These are phyloP conservation scores for Aspergillaceae sp. DNA, from an alignment of 2,329 filamentous ascomycete genomes.

Conservation along the genomic window DNA sequence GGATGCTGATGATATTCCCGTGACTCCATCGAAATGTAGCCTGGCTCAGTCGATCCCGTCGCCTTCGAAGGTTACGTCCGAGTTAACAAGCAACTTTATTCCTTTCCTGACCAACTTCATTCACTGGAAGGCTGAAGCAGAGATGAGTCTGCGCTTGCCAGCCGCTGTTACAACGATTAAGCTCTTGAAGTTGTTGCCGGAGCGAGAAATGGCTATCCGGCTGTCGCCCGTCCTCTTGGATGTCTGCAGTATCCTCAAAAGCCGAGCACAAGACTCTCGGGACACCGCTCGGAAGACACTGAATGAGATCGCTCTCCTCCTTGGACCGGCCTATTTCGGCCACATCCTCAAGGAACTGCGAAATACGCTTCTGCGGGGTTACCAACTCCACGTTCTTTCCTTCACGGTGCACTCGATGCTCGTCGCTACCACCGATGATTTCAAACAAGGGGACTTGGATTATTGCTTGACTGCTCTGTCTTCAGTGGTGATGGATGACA, in stretches of 20 bases:
- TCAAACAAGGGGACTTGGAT: constrained; percentile 75
- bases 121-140: constrained; percentile 88
- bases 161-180: constrained; percentile 85
- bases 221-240: constrained; percentile 81
- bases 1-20: constrained; percentile 22
- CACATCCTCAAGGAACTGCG: constrained; percentile 91
- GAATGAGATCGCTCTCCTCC: constrained; percentile 68
- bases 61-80: constrained; percentile 57
- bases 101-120: constrained; percentile 75
- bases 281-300: constrained; percentile 87
- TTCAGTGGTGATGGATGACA: constrained; percentile 89
- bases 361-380: constrained; percentile 72
- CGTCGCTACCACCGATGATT: constrained; percentile 62
- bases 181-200: constrained; percentile 69
- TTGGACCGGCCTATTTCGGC: constrained; percentile 75
- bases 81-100: constrained; percentile 66
- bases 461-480: constrained; percentile 75
- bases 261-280: constrained; percentile 76
- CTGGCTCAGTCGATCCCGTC: constrained; percentile 61
- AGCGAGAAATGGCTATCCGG: constrained; percentile 61
- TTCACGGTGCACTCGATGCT: constrained; percentile 92
- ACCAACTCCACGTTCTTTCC: constrained; percentile 89
- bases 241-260: constrained; percentile 85
- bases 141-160: constrained; percentile 85
- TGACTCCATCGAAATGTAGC: constrained; percentile 24